These are phyloP conservation scores for Kodamaea neixiangensis DNA, from an alignment of 805 yeast genomes.

Conservation along the genomic window DNA sequence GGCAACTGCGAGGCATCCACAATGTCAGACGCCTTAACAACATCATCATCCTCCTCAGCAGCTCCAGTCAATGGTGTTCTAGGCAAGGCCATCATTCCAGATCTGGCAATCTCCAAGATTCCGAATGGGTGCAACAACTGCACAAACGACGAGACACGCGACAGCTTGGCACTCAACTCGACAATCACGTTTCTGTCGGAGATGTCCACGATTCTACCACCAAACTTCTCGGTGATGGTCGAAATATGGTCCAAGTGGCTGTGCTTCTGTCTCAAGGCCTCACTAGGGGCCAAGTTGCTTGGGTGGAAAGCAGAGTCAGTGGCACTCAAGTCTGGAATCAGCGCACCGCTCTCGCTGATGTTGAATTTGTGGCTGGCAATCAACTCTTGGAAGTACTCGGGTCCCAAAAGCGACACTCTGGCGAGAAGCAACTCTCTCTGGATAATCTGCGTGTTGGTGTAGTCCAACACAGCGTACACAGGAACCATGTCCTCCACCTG, in stretches of 20 bases:
- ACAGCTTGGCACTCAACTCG: conserved; percentile 92
- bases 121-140: conserved; percentile 94
- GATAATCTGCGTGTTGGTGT: conserved; percentile 85
- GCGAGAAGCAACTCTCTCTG: conserved; percentile 89
- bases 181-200: conserved; percentile 92
- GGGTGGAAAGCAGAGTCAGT: conserved; percentile 71
- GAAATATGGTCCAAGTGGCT: conserved; percentile 83
- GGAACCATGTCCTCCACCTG: conserved; percentile 98
- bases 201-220: conserved; percentile 90
- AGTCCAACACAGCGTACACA: conserved; percentile 95
- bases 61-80: conserved; percentile 80
- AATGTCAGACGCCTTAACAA: conserved; percentile 60
- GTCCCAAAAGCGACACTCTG: conserved; percentile 89
- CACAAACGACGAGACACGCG: conserved; percentile 82
- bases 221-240: conserved; percentile 79
- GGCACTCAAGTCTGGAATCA: conserved; percentile 46
- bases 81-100: conserved; percentile 98
- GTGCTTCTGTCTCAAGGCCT: conserved; percentile 92
- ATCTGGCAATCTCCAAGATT: conserved; percentile 91
- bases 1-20: conserved; percentile 91
- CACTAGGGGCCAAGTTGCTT: conserved; percentile 82
- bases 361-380: conserved; percentile 76
- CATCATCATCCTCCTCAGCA: conserved; percentile 47
- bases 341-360: conserved; percentile 34
- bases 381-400: conserved; percentile 96